These are phyloP conservation scores for Cryptococcus sp. DNA, from an alignment of 1,284 basidiomycete genomes.

Conservation along the genomic window DNA sequence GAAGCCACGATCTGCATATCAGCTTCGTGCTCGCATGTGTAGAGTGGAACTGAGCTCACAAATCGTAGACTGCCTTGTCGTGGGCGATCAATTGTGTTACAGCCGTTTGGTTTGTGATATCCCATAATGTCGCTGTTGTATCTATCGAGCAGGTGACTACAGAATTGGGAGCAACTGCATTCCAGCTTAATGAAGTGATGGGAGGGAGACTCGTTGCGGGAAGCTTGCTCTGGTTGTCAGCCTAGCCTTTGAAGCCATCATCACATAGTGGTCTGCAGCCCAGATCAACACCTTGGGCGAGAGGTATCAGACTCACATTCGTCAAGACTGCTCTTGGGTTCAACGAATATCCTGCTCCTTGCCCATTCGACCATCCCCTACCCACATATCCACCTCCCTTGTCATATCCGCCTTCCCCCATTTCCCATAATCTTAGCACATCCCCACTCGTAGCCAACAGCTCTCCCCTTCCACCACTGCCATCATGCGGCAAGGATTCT, in stretches of 20 bases:
- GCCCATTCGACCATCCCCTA: slow-evolving; percentile 43
- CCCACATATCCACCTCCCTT: slow-evolving; percentile 62
- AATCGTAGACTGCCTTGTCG: slow-evolving; percentile 77
- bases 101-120: slow-evolving; percentile 91
- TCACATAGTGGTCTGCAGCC: slow-evolving; percentile 7
- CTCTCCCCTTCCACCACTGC: slow-evolving; percentile 52
- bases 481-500: slow-evolving; percentile 27
- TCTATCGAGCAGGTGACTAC: slow-evolving; percentile 96
- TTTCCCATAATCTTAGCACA: slow-evolving; percentile 81
- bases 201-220: slow-evolving; percentile 79
- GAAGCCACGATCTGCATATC: slow-evolving; percentile 72
- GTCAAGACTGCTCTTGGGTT: slow-evolving; percentile 55
- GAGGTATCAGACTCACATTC: slow-evolving; percentile 57
- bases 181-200: slow-evolving; percentile 93
- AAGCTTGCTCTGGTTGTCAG: slow-evolving; percentile 67
- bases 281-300: too few species aligned
- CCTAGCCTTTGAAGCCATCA: not conserved
- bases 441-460: slow-evolving; percentile 86
- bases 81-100: slow-evolving; percentile 97
- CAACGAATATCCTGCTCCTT: slow-evolving; percentile 14
- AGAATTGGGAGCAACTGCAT: slow-evolving; percentile 75
- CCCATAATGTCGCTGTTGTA: slow-evolving; percentile 94
- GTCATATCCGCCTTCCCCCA: slow-evolving; percentile 51
- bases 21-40: not conserved
- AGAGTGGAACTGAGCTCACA: slow-evolving; percentile 28